Percentiles rank a stretch among this genome's conserved stretches.
Evolutionary conservation across 2,329 filamentous ascomycete genomes (phyloP).

Genomic region (Pseudocercospora pini-densiflorae): DNA sequence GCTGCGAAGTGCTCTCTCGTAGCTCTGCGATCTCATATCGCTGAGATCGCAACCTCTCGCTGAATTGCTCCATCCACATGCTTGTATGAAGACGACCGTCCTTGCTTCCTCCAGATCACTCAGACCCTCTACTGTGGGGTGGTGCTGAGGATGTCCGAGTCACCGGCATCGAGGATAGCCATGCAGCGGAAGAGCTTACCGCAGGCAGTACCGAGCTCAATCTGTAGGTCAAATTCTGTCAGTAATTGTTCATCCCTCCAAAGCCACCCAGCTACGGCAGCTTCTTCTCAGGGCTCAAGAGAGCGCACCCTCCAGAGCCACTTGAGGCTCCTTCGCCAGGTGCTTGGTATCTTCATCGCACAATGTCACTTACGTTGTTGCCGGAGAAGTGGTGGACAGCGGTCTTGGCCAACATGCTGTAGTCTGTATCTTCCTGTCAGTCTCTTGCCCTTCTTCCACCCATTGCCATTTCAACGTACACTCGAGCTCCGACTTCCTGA

Average conservation of each 20-base stretch:
- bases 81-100: background rate
- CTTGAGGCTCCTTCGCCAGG: slow-evolving; percentile 43
- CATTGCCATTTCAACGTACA: slow-evolving; percentile 53
- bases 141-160: slow-evolving; percentile 95
- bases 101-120: slow-evolving; percentile 15
- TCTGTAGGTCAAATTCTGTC: slow-evolving; percentile 64
- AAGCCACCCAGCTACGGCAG: slow-evolving; percentile 61
- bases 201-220: slow-evolving; percentile 96
- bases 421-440: slow-evolving; percentile 53
- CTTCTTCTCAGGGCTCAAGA: slow-evolving; percentile 86
- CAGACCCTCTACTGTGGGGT: slow-evolving; percentile 51
- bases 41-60: background rate
- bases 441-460: slow-evolving; percentile 11
- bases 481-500: slow-evolving; percentile 92
- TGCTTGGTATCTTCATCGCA: slow-evolving; percentile 23
- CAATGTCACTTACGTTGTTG: slow-evolving; percentile 85
- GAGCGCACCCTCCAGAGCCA: slow-evolving; percentile 42
- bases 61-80: background rate
- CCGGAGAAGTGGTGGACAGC: slow-evolving; percentile 97
- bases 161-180: slow-evolving; percentile 91
- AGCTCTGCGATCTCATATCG: background rate
- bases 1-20: background rate
- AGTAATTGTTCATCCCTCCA: slow-evolving; percentile 73
- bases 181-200: slow-evolving; percentile 99
- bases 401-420: slow-evolving; percentile 90